Percentiles rank a stretch among this genome's conserved stretches.
Conservation (phyloP, 495 filamentous ascomycete genomes). For the Tuber aestivum region DNA sequence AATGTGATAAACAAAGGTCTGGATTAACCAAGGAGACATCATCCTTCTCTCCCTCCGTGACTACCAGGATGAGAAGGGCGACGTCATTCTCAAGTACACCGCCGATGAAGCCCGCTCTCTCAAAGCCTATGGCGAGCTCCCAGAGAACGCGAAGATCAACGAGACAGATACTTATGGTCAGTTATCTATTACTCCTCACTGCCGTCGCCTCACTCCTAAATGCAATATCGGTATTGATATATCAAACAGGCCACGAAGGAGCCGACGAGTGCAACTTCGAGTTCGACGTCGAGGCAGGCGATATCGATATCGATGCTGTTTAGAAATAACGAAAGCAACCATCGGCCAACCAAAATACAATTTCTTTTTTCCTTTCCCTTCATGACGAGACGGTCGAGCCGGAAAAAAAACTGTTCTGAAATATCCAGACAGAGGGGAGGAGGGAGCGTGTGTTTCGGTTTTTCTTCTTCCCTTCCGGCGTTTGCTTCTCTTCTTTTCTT, state of each 20-base stretch:
- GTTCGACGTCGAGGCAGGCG: slow-evolving; percentile 63
- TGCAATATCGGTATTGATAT: slow-evolving; percentile 10
- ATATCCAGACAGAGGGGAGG: background rate
- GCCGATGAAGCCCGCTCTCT: slow-evolving; percentile 92
- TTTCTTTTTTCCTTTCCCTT: background rate
- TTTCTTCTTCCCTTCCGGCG: background rate
- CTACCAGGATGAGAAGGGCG: slow-evolving; percentile 98
- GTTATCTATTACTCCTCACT: slow-evolving; percentile 19
- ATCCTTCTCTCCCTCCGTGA: slow-evolving; percentile 94
- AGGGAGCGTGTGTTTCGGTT: background rate
- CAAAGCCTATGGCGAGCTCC: slow-evolving; percentile 94
- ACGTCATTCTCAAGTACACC: slow-evolving; percentile 97
- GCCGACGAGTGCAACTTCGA: slow-evolving; percentile 78
- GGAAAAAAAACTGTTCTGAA: background rate
- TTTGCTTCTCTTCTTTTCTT: background rate
- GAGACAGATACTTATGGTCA: slow-evolving; percentile 80
- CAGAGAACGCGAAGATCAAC: slow-evolving; percentile 98
- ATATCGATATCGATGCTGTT: slow-evolving; percentile 71
- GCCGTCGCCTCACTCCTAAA: background rate
- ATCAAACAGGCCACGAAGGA: slow-evolving; percentile 51
- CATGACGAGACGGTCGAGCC: background rate
- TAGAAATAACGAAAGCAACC: slow-evolving; percentile 42
- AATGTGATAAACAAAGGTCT: slow-evolving; percentile 46
- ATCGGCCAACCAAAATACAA: background rate
- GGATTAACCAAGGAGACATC: slow-evolving; percentile 99